Conservation (phyloP, 2,329 filamentous ascomycete genomes). For the Xylaria multiplex region DNA sequence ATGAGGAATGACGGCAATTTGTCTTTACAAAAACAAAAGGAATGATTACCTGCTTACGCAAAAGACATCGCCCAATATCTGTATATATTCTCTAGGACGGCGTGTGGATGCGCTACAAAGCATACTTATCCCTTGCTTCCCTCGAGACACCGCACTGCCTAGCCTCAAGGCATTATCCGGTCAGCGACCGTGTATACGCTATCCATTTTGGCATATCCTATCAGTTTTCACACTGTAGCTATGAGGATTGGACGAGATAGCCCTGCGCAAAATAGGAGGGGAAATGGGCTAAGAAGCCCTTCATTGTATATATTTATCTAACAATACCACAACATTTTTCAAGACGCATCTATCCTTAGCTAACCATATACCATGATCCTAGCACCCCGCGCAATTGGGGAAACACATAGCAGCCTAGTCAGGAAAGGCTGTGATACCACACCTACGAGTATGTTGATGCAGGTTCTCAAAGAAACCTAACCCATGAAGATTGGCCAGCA, state of each 20-base stretch:
- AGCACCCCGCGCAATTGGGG: background rate
- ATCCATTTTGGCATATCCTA: background rate
- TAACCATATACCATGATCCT: background rate
- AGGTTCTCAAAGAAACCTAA: background rate
- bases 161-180: background rate
- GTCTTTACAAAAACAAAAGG: conserved; percentile 26
- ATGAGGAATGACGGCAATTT: conserved; percentile 31
- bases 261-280: background rate
- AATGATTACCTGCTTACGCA: conserved; percentile 18
- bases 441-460: background rate
- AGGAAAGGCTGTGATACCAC: background rate
- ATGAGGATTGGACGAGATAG: background rate
- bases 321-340: conserved; percentile 7
- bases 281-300: conserved; percentile 14
- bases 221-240: background rate
- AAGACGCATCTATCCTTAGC: background rate
- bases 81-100: conserved; percentile 20
- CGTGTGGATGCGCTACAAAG: conserved; percentile 16
- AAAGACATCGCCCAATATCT: conserved; percentile 18
- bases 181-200: conserved; percentile 1
- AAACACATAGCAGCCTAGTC: no score
- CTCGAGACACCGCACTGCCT: background rate
- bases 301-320: conserved; percentile 34
- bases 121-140: conserved; percentile 22
- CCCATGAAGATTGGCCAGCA: background rate